These are phyloP conservation scores for Ganoderma boninense DNA, from an alignment of 1,284 basidiomycete species.

Conservation along the genomic window DNA sequence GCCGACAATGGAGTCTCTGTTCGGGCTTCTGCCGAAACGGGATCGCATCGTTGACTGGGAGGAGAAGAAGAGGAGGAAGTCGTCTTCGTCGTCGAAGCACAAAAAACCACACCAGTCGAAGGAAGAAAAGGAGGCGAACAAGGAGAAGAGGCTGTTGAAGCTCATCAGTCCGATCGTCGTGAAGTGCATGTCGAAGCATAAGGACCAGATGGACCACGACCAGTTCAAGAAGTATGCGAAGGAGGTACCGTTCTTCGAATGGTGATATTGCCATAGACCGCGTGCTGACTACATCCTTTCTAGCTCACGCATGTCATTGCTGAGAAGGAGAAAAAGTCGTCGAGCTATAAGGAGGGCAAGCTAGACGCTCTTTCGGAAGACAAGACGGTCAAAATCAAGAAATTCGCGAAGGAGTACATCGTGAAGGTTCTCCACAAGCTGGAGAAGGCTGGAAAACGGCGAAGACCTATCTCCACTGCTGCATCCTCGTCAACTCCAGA, in stretches of 20 bases:
- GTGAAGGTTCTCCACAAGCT: constrained; percentile 71
- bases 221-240: constrained; percentile 96
- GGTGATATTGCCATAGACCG: not conserved
- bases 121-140: constrained; percentile 71
- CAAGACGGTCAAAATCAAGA: constrained; percentile 90
- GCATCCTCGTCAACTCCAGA: constrained; percentile 31
- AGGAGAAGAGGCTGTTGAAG: constrained; percentile 86
- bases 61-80: constrained; percentile 41
- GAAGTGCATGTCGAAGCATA: constrained; percentile 90
- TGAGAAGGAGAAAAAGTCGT: constrained; percentile 93
- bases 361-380: constrained; percentile 86
- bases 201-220: constrained; percentile 82
- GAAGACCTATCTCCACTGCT: constrained; percentile 27
- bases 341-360: constrained; percentile 74
- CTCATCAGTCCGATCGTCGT: constrained; percentile 93
- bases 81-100: constrained; percentile 38
- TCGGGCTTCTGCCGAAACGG: not conserved
- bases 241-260: constrained; percentile 64
- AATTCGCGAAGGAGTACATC: constrained; percentile 92
- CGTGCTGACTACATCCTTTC: not conserved
- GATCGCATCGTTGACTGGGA: constrained; percentile 38
- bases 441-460: constrained; percentile 51
- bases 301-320: constrained; percentile 84
- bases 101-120: constrained; percentile 51
- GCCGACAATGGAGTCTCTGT: not conserved